These are phyloP conservation scores for Cordyceps cicadae DNA, from an alignment of 2,329 filamentous ascomycete genomes.

Conservation along the genomic window DNA sequence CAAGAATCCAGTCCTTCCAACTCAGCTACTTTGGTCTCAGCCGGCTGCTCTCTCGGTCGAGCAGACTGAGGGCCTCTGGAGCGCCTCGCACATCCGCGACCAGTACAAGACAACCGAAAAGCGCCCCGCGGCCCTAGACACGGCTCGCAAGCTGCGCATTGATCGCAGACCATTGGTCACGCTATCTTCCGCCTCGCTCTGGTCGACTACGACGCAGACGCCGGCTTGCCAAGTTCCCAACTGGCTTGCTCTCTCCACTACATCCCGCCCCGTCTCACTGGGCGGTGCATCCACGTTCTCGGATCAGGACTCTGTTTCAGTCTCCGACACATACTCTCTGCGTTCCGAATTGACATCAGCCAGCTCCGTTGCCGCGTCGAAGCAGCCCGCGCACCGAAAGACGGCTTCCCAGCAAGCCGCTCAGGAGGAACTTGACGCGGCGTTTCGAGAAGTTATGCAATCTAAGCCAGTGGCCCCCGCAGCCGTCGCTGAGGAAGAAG, in stretches of 20 bases:
- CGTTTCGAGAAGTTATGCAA: slow-evolving; percentile 5
- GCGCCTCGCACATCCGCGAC: slow-evolving; percentile 15
- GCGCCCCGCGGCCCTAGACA: slow-evolving; percentile 26
- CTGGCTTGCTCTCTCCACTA: slow-evolving; percentile 13
- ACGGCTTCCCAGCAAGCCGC: slow-evolving; percentile 5
- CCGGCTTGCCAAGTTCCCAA: slow-evolving; percentile 11
- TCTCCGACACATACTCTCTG: slow-evolving; percentile 4
- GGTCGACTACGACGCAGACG: slow-evolving; percentile 18
- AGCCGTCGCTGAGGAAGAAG: neutral
- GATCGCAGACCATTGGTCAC: slow-evolving; percentile 21
- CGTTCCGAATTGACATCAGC: slow-evolving; percentile 7
- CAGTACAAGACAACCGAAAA: slow-evolving; percentile 25
- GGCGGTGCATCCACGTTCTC: neutral
- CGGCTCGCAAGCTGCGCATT: slow-evolving; percentile 26
- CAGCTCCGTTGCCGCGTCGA: neutral
- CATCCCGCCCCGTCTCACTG: neutral
- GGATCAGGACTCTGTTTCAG: neutral
- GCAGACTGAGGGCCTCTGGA: slow-evolving; percentile 17
- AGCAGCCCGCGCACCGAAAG: slow-evolving; percentile 1
- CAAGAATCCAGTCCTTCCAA: neutral
- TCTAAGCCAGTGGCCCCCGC: slow-evolving; percentile 2
- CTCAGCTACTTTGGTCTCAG: slow-evolving; percentile 3
- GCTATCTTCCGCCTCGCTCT: slow-evolving; percentile 27
- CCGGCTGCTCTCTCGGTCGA: slow-evolving; percentile 3
- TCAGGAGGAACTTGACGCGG: slow-evolving; percentile 7